A percentile compares a stretch with the other conserved stretches of the same genome.
These are phyloP conservation scores for Solanum sitiens DNA, from an alignment of 257 asterid genomes.

Conservation along the genomic window DNA sequence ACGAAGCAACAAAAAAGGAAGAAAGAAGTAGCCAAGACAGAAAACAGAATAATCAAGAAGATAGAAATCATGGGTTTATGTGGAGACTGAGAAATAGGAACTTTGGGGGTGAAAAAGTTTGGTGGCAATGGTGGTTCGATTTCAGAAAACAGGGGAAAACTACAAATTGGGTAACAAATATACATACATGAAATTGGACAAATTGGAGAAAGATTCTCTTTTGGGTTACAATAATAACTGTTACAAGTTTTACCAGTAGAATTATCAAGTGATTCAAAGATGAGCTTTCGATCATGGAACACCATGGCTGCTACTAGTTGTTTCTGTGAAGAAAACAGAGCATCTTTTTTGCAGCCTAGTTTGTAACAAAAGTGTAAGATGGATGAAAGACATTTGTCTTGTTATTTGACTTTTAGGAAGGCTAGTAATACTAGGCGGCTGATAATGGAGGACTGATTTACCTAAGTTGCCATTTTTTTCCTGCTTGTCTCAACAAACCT, in stretches of 20 bases:
- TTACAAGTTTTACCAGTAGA: background rate
- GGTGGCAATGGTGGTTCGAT: slow-evolving; percentile 14
- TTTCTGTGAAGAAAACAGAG: background rate
- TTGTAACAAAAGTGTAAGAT: slow-evolving; percentile 9
- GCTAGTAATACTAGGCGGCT: background rate
- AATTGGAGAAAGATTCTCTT: background rate
- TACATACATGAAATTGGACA: slow-evolving; percentile 20
- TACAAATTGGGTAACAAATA: slow-evolving; percentile 16
- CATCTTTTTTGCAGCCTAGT: background rate
- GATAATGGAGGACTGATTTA: background rate
- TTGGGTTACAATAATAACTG: slow-evolving; percentile 2
- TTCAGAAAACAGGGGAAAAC: background rate
- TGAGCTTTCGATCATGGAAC: slow-evolving; percentile 22
- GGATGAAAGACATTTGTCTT: background rate
- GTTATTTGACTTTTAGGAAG: slow-evolving; percentile 16
- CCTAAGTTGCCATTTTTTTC: background rate
- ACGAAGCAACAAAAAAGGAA: slow-evolving; percentile 30
- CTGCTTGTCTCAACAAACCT: background rate
- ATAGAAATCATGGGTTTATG: slow-evolving; percentile 10
- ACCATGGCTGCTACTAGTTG: slow-evolving; percentile 21
- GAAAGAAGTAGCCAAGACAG: slow-evolving; percentile 30
- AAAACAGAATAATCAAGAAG: slow-evolving; percentile 20
- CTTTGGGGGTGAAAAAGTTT: background rate
- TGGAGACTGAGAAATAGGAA: background rate
- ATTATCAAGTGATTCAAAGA: slow-evolving; percentile 8